Conservation (phyloP, 176 grass and related monocot species). For the Themeda triandra region DNA sequence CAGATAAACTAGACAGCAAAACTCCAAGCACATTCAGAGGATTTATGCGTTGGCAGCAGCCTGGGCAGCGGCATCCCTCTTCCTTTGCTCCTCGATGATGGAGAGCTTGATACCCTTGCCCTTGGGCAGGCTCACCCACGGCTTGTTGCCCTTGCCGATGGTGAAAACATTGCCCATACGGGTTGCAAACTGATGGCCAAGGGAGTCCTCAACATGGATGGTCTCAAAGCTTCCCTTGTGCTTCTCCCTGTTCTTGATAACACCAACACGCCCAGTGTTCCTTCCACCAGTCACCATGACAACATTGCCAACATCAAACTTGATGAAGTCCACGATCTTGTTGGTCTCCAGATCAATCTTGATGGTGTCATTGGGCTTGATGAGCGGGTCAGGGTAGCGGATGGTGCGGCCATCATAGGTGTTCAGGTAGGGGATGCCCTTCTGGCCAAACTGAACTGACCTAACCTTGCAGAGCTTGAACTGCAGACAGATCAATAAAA, state of each 20-base stretch:
- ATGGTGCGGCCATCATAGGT: constrained; percentile 49
- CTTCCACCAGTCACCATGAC: constrained; percentile 50
- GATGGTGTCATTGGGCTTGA: constrained; percentile 54
- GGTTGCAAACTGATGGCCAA: constrained; percentile 45
- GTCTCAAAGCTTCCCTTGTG: constrained; percentile 44
- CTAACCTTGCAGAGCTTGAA: constrained; percentile 52
- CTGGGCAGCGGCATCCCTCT: constrained; percentile 12
- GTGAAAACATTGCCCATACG: constrained; percentile 49
- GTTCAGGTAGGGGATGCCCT: constrained; percentile 53
- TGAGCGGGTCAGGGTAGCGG: constrained; percentile 48
- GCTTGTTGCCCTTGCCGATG: constrained; percentile 46
- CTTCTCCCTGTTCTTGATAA: constrained; percentile 60
- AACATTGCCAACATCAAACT: constrained; percentile 49
- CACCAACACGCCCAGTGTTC: constrained; percentile 50
- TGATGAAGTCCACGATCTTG: constrained; percentile 53
- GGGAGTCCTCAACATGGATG: constrained; percentile 35
- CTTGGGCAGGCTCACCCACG: constrained; percentile 50
- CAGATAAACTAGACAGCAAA: background rate
- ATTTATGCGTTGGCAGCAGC: background rate
- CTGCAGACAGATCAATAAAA: background rate
- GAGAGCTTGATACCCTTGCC: constrained; percentile 52
- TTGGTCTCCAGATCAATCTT: constrained; percentile 41
- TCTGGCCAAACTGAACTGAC: constrained; percentile 52
- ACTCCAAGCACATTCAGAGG: background rate
- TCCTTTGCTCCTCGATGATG: constrained; percentile 49